A percentile compares a stretch with the other conserved stretches of the same genome.
These are phyloP conservation scores for Cladosporium sp. DNA, from an alignment of 2,329 filamentous ascomycete genomes.

Conservation along the genomic window DNA sequence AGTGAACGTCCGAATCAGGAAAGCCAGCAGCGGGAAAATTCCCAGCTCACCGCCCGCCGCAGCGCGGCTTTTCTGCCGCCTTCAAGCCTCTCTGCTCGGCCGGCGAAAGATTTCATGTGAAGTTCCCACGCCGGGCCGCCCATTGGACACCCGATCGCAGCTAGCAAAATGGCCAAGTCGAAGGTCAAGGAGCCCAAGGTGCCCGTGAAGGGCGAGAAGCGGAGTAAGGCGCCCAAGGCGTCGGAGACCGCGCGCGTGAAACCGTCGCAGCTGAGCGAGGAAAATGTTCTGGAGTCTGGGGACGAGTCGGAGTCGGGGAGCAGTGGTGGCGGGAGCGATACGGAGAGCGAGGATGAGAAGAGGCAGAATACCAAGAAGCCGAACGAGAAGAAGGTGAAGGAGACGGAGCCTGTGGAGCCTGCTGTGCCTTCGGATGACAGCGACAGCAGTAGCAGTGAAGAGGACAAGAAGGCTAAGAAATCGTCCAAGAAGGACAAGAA, in stretches of 20 bases:
- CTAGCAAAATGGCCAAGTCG: slow-evolving; percentile 12
- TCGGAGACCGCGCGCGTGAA: slow-evolving; percentile 20
- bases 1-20: slow-evolving; percentile 9
- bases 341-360: slow-evolving; percentile 28
- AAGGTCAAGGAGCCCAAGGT: slow-evolving; percentile 31
- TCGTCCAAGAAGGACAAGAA: slow-evolving; percentile 11
- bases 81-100: slow-evolving; percentile 3
- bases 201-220: slow-evolving; percentile 27
- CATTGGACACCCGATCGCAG: background rate
- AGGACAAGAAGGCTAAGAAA: slow-evolving; percentile 10
- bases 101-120: slow-evolving; percentile 11
- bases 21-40: slow-evolving; percentile 10
- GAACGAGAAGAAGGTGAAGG: slow-evolving; percentile 19
- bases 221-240: slow-evolving; percentile 23
- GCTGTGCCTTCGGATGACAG: slow-evolving; percentile 18
- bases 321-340: slow-evolving; percentile 28
- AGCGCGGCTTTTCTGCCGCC: slow-evolving; percentile 4
- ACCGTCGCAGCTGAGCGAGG: slow-evolving; percentile 28
- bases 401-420: slow-evolving; percentile 18
- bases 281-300: slow-evolving; percentile 26
- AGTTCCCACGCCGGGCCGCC: background rate
- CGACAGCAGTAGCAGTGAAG: slow-evolving; percentile 11
- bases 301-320: slow-evolving; percentile 21
- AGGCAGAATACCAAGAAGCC: slow-evolving; percentile 19
- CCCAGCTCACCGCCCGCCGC: slow-evolving; percentile 11